Conservation (phyloP, 1,284 basidiomycete genomes). For the Ceraceosorus guamensis region DNA sequence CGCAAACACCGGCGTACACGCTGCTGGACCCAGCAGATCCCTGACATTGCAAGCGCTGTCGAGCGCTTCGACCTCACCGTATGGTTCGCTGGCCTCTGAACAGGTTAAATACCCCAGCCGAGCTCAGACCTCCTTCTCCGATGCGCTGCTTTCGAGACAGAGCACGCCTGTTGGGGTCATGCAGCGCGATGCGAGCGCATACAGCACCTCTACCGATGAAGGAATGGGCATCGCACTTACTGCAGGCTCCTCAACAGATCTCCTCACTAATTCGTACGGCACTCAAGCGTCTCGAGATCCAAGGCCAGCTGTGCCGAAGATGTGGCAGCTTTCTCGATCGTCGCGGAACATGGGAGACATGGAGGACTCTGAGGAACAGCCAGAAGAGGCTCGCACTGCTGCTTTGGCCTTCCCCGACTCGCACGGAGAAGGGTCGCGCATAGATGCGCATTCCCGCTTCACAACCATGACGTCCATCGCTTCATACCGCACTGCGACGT, state of each 20-base stretch:
- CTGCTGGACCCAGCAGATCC: neutral
- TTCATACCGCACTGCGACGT: neutral
- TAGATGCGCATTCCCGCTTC: neutral
- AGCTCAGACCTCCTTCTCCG: neutral
- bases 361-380: too few species aligned
- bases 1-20: neutral
- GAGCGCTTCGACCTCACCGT: neutral
- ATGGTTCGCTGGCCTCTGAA: neutral
- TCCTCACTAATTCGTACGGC: neutral
- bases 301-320: slow-evolving; percentile 3
- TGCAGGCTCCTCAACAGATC: neutral
- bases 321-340: slow-evolving; percentile 4
- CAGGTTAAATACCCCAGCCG: neutral
- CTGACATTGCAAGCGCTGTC: slow-evolving; percentile 6
- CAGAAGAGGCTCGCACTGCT: neutral
- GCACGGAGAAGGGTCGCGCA: neutral
- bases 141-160: too few species aligned
- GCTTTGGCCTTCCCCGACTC: neutral
- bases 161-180: neutral
- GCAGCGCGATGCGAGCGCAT: neutral
- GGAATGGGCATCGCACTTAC: neutral
- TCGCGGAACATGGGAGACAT: neutral
- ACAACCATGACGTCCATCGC: neutral
- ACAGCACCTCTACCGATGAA: neutral
- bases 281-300: neutral